Evolutionary conservation across 1,284 basidiomycete species (phyloP), one percentile per base, ranked within the genome.

Genomic region (Mrakiaceae sp.): DNA sequence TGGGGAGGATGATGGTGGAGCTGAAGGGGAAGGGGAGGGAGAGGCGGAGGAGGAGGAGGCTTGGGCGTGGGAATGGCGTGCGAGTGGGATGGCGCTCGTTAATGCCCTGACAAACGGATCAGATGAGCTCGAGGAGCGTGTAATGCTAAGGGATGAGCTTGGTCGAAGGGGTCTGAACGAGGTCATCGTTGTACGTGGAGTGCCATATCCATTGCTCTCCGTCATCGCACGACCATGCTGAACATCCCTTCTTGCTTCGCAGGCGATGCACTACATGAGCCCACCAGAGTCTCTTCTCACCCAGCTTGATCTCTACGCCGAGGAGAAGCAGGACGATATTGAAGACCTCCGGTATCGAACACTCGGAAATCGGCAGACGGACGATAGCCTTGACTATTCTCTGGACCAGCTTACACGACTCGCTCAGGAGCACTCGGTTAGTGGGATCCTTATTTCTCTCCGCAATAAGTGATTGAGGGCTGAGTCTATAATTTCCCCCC

Each of bases 251-350:
- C 27, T 27, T 27, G 1, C 27, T 27, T 27, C 27, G 56, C 68
- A 91, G 87, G 81, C 83, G 2, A 76, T 93, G 5, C 81, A 85
- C 68, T 89, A 90, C 70, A 78, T 86, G 54, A 82, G 83, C 69
- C 87, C 89, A 0, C 87, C 90, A 10, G 88, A 91, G 55, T 75
- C 76, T 1, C 77, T 93, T 44, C 72, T 86, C 14, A 86, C 81
- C 0, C 90, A 94, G 70, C 78, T 93, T 5, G 83, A 87, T 68
- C 81, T 90, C 14, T 94, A 91, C 70, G 81, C 83, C 0, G 90
- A 95, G 69, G 90, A 93, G 73, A 88, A 90, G 70, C 87, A 87
- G 60, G 90, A 92, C 69, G 91, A 95, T 73, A 86, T 90, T 73
- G 85, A 88, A 72, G 88, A 92, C 63, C 80, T 90, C 74, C 82